Conservation (phyloP, 371 early-diverging fungal species). For the Mortierella sp. region DNA sequence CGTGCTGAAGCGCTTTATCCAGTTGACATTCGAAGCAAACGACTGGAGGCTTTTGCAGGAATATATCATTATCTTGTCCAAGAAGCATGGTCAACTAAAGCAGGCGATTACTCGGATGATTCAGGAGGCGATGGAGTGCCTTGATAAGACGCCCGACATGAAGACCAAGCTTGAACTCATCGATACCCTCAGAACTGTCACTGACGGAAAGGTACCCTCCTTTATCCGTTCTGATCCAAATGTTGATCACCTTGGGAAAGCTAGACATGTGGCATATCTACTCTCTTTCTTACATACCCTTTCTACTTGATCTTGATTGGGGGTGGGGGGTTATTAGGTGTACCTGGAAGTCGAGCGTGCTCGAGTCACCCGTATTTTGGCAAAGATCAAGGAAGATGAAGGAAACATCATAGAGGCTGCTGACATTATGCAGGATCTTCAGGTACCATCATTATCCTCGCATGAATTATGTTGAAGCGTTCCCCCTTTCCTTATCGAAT, state of each 20-base stretch:
- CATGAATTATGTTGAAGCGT: background rate
- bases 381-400: constrained; percentile 91
- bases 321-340: constrained; percentile 81
- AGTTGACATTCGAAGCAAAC: constrained; percentile 74
- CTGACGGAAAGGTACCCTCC: constrained; percentile 91
- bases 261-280: background rate
- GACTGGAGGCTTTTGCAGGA: constrained; percentile 94
- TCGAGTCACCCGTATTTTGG: constrained; percentile 87
- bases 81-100: constrained; percentile 97
- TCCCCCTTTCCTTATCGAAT: background rate
- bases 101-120: constrained; percentile 95
- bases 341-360: constrained; percentile 98
- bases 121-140: constrained; percentile 89
- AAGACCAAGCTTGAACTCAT: constrained; percentile 90
- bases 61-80: constrained; percentile 87
- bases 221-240: background rate
- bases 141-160: constrained; percentile 87
- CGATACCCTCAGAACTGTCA: constrained; percentile 92
- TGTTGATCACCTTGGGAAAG: background rate
- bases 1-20: constrained; percentile 83
- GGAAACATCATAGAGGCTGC: constrained; percentile 92
- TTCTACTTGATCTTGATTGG: no score
- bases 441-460: constrained; percentile 62
- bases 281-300: background rate
- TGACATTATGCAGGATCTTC: constrained; percentile 95